These are phyloP conservation scores for Globisporangium sylvaticum DNA, from an alignment of 352 stramenopile genomes.

Conservation along the genomic window DNA sequence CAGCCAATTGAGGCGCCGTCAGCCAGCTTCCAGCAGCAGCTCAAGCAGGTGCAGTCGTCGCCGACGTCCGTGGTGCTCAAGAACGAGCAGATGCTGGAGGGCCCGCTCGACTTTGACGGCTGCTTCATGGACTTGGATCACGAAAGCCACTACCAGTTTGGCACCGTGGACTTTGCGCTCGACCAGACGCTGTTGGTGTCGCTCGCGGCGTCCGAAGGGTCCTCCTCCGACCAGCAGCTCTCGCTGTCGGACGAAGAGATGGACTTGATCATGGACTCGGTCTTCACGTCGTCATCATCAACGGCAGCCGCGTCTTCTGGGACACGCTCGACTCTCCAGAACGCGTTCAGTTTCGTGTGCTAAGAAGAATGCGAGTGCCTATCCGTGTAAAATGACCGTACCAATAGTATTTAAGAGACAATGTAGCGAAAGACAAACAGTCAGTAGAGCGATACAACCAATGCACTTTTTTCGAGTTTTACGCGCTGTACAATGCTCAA, in stretches of 20 bases:
- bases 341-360: constrained; percentile 9
- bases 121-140: constrained; percentile 13
- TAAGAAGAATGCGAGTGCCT: not conserved
- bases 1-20: not conserved
- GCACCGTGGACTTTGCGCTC: constrained; percentile 3
- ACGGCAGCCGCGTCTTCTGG: not conserved
- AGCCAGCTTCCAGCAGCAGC: not conserved
- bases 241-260: constrained; percentile 14
- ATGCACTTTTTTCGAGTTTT: not conserved
- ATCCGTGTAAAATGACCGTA: constrained; percentile 10
- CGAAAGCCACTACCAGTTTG: constrained; percentile 1
- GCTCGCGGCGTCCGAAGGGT: not conserved
- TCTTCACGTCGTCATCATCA: not conserved
- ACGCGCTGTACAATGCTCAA: not conserved
- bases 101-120: constrained; percentile 13
- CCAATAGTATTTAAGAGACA: constrained; percentile 13
- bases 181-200: constrained; percentile 9
- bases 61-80: constrained; percentile 3
- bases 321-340: constrained; percentile 5
- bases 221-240: constrained; percentile 2
- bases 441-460: not conserved
- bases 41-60: constrained; percentile 11
- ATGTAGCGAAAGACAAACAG: not conserved
- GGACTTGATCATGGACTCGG: constrained; percentile 17
- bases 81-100: constrained; percentile 4